Base-by-base conservation (phyloP, 2,329 filamentous ascomycete species). In the Cladosporium sp. region DNA sequence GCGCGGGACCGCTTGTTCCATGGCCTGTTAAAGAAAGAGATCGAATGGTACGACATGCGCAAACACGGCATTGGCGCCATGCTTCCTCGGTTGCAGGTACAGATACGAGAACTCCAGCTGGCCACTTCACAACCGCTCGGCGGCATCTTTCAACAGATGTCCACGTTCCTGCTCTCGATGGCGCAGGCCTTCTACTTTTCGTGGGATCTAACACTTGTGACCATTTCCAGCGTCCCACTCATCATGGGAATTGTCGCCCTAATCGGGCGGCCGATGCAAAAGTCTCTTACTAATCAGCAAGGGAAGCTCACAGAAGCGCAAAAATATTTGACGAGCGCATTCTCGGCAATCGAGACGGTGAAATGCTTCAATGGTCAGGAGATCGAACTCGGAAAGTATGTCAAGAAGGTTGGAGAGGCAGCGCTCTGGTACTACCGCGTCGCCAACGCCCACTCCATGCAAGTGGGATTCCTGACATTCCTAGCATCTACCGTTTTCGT, bases 181-280 rank as follows among this genome's bases (percentile, higher is more conserved):
- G 81, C 80, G 0, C 81, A 97, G 1, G 92, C 93, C 0, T 84
- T 97, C 33, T 89, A 87, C 74, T 90, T 86, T 71, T 95, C 91
- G 0, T 97, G 91, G 92, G 89, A 89, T 68, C 82, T 98, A 18
- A 93, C 93, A 0, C 80, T 97, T 0, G 88, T 96, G 2, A 88
- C 94, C 12, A 80, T 96, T 3, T 85, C 89, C 0, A 89, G 88
- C 0, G 81, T 93, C 0, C 92, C 94, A 0, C 68, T 94, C 1
- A 88, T 91, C 5, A 81, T 86, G 2, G 65, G 86, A 0, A 72
- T 89, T 1, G 82, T 95, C 1, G 82, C 80, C 1, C 77, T 88
- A 11, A 80, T 91, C 1, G 88, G 88, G 2, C 80, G 81, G 2
- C 83, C 81, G 44, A 82, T 95, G 40, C 85, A 89, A 37, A 79